A percentile compares a stretch with the other conserved stretches of the same genome.
These are phyloP conservation scores for Escallonia rubra DNA, from an alignment of 129 eudicot genomes.

Conservation along the genomic window DNA sequence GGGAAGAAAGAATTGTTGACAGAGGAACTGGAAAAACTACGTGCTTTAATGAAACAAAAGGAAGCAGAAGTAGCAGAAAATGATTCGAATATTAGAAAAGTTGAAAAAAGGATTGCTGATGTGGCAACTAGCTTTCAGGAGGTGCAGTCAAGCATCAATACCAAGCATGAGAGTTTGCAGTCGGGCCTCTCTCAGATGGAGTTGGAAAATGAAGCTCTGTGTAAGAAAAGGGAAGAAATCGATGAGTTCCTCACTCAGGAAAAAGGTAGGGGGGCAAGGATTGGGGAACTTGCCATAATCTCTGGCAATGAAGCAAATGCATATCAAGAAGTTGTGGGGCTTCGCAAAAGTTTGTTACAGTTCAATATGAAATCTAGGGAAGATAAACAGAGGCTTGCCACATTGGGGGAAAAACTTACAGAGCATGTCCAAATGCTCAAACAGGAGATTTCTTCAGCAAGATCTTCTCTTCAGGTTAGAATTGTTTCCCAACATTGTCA, in stretches of 20 bases:
- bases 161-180: constrained; percentile 31
- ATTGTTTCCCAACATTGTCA: not conserved
- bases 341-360: constrained; percentile 42
- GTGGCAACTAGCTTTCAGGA: constrained; percentile 51
- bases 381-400: constrained; percentile 49
- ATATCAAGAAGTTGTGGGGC: constrained; percentile 37
- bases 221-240: constrained; percentile 50
- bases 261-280: constrained; percentile 46
- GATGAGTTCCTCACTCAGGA: constrained; percentile 42
- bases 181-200: constrained; percentile 40
- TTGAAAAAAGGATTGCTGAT: constrained; percentile 55
- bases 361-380: constrained; percentile 43
- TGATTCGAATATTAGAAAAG: constrained; percentile 41
- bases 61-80: constrained; percentile 74
- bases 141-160: constrained; percentile 35
- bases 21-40: constrained; percentile 54
- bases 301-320: constrained; percentile 50
- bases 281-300: constrained; percentile 43
- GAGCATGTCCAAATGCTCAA: constrained; percentile 60
- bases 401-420: constrained; percentile 45
- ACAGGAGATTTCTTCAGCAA: constrained; percentile 54
- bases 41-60: constrained; percentile 65
- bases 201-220: constrained; percentile 34
- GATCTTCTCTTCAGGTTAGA: constrained; percentile 80
- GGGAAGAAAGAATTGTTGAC: constrained; percentile 42